Evolutionary conservation across 345 rosid genomes (phyloP).

Genomic region (Gossypium thurberi): DNA sequence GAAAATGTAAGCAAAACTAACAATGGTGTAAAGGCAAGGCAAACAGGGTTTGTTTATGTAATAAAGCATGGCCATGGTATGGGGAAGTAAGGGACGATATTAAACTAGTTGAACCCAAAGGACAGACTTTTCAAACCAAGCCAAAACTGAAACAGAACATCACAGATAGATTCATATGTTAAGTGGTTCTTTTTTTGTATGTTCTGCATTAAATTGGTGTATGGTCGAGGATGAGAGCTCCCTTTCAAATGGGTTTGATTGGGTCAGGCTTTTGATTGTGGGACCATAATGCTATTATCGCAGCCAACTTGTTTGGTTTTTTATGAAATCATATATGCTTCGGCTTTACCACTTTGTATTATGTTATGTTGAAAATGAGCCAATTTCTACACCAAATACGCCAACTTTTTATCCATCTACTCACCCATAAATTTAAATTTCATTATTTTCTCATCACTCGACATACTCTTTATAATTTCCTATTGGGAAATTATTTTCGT

Average conservation of each 20-base stretch:
- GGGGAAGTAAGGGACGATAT: neutral
- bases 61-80: constrained; percentile 1
- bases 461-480: too few relatives aligned
- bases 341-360: neutral
- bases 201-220: neutral
- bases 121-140: neutral
- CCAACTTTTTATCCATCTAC: too few relatives aligned
- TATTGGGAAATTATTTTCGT: too few relatives aligned
- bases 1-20: neutral
- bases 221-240: neutral
- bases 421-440: too few relatives aligned
- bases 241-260: neutral
- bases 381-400: too few relatives aligned
- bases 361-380: too few relatives aligned
- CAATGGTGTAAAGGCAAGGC: neutral
- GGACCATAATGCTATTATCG: constrained; percentile 4
- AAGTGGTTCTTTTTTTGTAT: neutral
- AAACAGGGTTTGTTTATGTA: neutral
- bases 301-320: neutral
- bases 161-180: too few relatives aligned
- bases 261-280: neutral
- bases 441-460: too few relatives aligned
- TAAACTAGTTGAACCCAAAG: neutral
- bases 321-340: neutral
- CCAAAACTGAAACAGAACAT: neutral